Conservation (phyloP, 345 rosid species). For the Cochlearia excelsa region DNA sequence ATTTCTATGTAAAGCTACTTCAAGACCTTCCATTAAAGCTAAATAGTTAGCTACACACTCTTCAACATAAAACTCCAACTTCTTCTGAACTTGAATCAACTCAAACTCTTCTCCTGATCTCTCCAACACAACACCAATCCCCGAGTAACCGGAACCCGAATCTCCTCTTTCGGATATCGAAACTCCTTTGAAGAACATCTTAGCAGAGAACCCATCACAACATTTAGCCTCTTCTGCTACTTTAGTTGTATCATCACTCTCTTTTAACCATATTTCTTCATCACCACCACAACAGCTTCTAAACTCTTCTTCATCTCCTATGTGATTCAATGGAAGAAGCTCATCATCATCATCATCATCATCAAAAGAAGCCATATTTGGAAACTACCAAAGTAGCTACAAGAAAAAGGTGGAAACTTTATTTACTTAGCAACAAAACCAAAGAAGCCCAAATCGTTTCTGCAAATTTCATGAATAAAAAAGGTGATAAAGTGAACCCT, state of each 20-base stretch:
- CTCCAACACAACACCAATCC: slow-evolving; percentile 88
- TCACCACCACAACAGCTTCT: slow-evolving; percentile 83
- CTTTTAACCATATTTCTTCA: slow-evolving; percentile 78
- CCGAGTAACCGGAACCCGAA: slow-evolving; percentile 58
- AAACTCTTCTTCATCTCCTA: slow-evolving; percentile 82
- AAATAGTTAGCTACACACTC: slow-evolving; percentile 81
- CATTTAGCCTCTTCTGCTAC: slow-evolving; percentile 41
- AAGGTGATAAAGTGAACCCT: too few relatives aligned
- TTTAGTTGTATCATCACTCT: slow-evolving; percentile 51
- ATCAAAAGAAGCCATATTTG: slow-evolving; percentile 48
- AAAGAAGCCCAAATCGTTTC: slow-evolving; percentile 30
- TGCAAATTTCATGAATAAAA: not conserved
- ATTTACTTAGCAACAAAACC: slow-evolving; percentile 19
- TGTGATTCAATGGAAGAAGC: slow-evolving; percentile 31
- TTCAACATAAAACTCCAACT: slow-evolving; percentile 76
- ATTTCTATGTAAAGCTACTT: slow-evolving; percentile 59
- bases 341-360: slow-evolving; percentile 12
- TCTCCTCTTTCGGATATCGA: slow-evolving; percentile 59
- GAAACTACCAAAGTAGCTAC: slow-evolving; percentile 9
- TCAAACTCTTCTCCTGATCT: slow-evolving; percentile 45
- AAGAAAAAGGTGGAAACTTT: slow-evolving; percentile 31
- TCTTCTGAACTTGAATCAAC: slow-evolving; percentile 79
- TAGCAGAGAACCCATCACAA: slow-evolving; percentile 70
- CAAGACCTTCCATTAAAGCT: slow-evolving; percentile 84
- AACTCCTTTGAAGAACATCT: slow-evolving; percentile 81